phyloP scores from a whole-genome alignment of 345 rosid species.

The Xanthoceras sorbifolium region DNA sequence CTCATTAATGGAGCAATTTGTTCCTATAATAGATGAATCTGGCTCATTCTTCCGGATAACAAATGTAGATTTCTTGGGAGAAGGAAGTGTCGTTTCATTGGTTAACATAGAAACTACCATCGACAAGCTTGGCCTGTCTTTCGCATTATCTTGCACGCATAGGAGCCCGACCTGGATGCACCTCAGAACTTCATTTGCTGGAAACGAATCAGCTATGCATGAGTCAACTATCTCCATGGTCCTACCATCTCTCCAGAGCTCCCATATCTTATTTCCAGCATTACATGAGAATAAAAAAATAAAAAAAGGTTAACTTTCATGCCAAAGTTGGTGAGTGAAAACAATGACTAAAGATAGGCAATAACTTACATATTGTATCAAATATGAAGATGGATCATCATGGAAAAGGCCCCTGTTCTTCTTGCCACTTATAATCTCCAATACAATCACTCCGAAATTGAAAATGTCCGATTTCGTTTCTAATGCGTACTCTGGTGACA shows the following conservation, averaged over 20 bases:
- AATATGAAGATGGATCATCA: not conserved
- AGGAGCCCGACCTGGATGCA: constrained; percentile 16
- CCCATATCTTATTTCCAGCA: not conserved
- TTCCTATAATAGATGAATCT: not conserved
- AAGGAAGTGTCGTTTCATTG: constrained; percentile 4
- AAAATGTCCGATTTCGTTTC: not conserved
- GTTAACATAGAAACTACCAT: constrained; percentile 14
- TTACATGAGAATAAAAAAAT: not conserved
- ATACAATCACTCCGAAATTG: not conserved
- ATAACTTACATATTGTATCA: not conserved
- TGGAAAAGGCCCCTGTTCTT: not conserved
- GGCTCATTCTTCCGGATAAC: not conserved
- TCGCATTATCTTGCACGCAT: constrained; percentile 1
- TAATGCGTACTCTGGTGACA: not conserved
- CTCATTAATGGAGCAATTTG: not conserved
- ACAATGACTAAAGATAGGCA: not conserved
- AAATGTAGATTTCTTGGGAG: constrained; percentile 11
- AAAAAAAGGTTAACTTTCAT: not conserved
- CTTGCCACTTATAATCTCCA: constrained; percentile 7
- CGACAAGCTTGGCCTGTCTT: constrained; percentile 15
- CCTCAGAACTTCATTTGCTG: not conserved
- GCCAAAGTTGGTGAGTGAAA: not conserved
- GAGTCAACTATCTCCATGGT: constrained; percentile 13
- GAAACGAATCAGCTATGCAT: not conserved
- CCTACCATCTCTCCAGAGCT: constrained; percentile 19